A percentile compares a stretch with the other conserved stretches of the same genome.
These are phyloP conservation scores for Fusarium xylarioides DNA, from an alignment of 2,329 filamentous ascomycete genomes.

Conservation along the genomic window DNA sequence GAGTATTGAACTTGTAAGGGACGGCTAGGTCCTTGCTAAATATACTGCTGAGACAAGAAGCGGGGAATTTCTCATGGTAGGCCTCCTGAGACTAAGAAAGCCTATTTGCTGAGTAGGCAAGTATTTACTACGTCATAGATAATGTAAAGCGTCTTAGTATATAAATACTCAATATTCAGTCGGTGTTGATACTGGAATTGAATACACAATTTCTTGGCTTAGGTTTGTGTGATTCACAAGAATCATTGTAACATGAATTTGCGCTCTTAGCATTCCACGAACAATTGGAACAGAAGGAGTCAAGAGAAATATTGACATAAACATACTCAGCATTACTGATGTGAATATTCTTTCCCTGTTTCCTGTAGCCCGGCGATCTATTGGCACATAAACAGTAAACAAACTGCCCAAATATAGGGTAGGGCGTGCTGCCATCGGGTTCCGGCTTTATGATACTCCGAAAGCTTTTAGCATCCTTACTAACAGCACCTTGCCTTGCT, in stretches of 20 bases:
- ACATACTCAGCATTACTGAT: neutral
- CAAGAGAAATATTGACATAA: rapidly evolving
- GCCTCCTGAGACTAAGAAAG: neutral
- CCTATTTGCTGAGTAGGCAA: rapidly evolving
- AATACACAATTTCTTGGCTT: rapidly evolving
- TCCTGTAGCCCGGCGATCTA: neutral
- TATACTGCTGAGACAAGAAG: neutral
- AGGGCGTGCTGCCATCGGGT: rapidly evolving
- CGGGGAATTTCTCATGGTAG: neutral
- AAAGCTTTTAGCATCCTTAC: rapidly evolving
- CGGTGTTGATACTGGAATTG: rapidly evolving
- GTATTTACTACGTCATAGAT: neutral
- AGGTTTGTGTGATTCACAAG: rapidly evolving
- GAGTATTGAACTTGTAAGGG: rapidly evolving
- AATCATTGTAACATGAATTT: rapidly evolving
- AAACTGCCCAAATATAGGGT: neutral
- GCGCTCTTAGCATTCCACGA: rapidly evolving
- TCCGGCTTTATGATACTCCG: neutral
- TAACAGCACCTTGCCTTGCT: neutral
- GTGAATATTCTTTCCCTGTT: neutral
- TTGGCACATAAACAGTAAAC: neutral
- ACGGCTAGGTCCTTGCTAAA: rapidly evolving
- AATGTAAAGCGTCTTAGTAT: rapidly evolving
- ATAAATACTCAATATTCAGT: rapidly evolving
- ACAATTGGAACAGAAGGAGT: rapidly evolving